Base-by-base conservation (phyloP, 2,329 filamentous ascomycete species). In the Hymenoscyphus infarciens region DNA sequence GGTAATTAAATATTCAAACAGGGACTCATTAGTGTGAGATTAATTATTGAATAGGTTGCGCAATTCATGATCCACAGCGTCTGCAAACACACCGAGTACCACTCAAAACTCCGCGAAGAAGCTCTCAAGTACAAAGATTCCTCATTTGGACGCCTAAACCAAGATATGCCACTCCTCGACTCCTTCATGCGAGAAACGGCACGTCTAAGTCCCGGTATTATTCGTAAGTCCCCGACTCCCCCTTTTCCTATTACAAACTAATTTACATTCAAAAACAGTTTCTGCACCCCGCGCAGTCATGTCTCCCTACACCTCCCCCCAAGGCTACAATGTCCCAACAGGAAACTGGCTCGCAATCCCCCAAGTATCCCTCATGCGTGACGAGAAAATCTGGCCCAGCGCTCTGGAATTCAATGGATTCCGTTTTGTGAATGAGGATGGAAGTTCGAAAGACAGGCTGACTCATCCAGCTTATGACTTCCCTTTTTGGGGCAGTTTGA, bases 141-240 rank as follows among this genome's bases (percentile, higher is more conserved):
- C 16, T 19, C 53, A 15, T 33, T 31, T 16, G 53, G 29, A 2
- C 25, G 27, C 3, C 13, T n/a, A 15, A 55, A 55, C 13, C 27
- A 55, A 55, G 53, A 55, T 19, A 55, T 29, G 53, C 53, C 53
- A 31, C 53, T 55, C n/a, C 25, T 55, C 27, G 53, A 55, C n/a
- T 31, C 15, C 29, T 55, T 55, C 29, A 29, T 55, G 25, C 25
- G 29, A 33, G 53, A 55, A 33, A 33, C 29, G 1, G 53, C 25
- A n/a, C 53, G 53, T 29, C 25, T 31, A 31, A 29, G 29, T n/a
- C 53, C 27, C n/a, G 16, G 13, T 16, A 31, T 33, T 0, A 55
- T 55, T 16, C 16, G 53, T 55, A 16, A 16, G 27, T 55, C 53
- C 25, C 45, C 19, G 8, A 25, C 4, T 22, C 19, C 10, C 45